phyloP scores from a whole-genome alignment of 192 early-diverging fungal species.

The Coemansia javaensis region DNA sequence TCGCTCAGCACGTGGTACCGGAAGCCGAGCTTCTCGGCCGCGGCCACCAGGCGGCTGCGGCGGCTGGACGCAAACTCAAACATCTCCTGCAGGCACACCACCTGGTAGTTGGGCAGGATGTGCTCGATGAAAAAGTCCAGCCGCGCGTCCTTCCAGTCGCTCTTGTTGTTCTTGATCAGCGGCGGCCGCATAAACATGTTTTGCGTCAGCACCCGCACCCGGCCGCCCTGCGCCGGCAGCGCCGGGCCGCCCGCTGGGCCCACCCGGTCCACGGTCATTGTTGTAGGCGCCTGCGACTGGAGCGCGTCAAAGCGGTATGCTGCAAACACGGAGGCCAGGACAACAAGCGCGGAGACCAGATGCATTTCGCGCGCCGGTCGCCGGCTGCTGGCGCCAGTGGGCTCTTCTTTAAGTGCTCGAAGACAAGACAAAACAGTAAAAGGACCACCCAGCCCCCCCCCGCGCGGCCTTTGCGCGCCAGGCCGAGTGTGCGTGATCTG shows the following conservation, averaged over 20 bases:
- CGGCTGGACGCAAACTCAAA: slow-evolving; percentile 67
- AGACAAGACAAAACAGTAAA: too few species aligned
- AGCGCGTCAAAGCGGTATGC: slow-evolving; percentile 33
- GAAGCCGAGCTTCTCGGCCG: slow-evolving; percentile 64
- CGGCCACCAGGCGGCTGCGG: slow-evolving; percentile 56
- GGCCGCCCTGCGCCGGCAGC: slow-evolving; percentile 1
- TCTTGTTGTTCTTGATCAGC: slow-evolving; percentile 62
- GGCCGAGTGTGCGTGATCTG: too few species aligned
- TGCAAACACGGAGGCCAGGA: slow-evolving; percentile 28
- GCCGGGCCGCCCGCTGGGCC: background rate
- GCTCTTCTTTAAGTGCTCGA: too few species aligned
- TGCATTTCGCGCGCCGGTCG: too few species aligned
- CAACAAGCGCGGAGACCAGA: slow-evolving; percentile 15
- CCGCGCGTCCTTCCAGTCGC: slow-evolving; percentile 78
- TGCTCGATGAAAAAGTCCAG: slow-evolving; percentile 63
- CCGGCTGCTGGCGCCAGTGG: too few species aligned
- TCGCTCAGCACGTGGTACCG: slow-evolving; percentile 59
- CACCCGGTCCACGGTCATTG: slow-evolving; percentile 4
- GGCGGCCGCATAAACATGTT: slow-evolving; percentile 75
- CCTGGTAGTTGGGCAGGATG: slow-evolving; percentile 68
- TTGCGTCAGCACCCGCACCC: slow-evolving; percentile 55
- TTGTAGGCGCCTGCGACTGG: slow-evolving; percentile 14
- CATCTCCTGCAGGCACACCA: slow-evolving; percentile 77
- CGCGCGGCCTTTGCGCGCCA: too few species aligned
- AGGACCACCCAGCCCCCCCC: too few species aligned